Base-by-base conservation (phyloP, 2,329 filamentous ascomycete species). In the Sarocladium kiliense region DNA sequence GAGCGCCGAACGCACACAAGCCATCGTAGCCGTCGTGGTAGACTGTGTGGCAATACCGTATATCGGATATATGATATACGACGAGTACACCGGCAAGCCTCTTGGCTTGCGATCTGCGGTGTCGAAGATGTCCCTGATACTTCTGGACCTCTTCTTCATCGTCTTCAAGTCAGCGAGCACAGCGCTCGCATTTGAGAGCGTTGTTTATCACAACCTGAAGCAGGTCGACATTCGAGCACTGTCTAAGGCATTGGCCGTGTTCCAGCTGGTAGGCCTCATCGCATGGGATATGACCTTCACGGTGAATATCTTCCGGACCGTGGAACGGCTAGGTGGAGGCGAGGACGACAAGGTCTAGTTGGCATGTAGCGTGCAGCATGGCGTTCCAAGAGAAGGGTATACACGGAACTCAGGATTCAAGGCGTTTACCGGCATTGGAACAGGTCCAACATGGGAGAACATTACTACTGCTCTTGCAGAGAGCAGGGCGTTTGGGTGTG, bases 131-230 rank as follows among this genome's bases (percentile, higher is more conserved):
- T 85, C 89, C 14, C 82, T 99, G 51, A 89, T 97, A 58, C 83
- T 99, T 55, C 81, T 96, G 56, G 94, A 99, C 71, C 79, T 99
- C 3, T 86, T 97, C 65, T 99, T 99, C 68, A 96, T 99, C 65
- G 92, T 97, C 41, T 96, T 99, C 74, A 93, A 96, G 70, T 91
- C 92, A 3, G 91, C 92, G 53, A 97, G 96, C 72, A 81, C 96
- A 25, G 89, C 90, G 39, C 76, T 99, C 60, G 92, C 93, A 1
- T 96, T 97, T 68, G 88, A 90, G 66, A 88, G 90, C 9, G 75
- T 97, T 54, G 86, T 90, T 68, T 78, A 81, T 66, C 71, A 79
- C 65, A 70, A 73, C 53, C 60, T 69, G 10, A 64, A 65, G 23
- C 62, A 68, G 44, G 60, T 58, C 16, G 57, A 69, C 47, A 70